These are phyloP conservation scores for Pseudisothecium myosuroides DNA, from an alignment of 225 moss, liverwort and hornwort species.

Conservation along the genomic window DNA sequence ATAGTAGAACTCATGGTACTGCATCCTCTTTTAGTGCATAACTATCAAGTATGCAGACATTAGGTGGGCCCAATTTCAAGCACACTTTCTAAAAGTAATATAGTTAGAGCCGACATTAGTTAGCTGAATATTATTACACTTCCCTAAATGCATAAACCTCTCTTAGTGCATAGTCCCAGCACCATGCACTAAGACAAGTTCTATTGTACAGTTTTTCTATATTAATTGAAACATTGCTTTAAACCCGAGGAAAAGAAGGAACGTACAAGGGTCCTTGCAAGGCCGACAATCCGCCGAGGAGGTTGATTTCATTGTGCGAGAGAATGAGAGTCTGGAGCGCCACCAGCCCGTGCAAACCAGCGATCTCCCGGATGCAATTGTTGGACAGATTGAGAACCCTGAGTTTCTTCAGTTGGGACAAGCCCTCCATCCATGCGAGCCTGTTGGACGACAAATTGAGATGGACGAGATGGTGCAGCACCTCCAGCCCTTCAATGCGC, in stretches of 20 bases:
- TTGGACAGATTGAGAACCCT: conserved; percentile 62
- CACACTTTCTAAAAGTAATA: too few species aligned
- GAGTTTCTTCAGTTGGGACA: conserved; percentile 44
- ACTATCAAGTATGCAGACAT: too few species aligned
- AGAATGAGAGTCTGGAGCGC: conserved; percentile 54
- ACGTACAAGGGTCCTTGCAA: conserved; percentile 54
- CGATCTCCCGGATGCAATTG: conserved; percentile 54
- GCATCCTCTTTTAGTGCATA: too few species aligned
- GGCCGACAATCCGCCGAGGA: conserved; percentile 53
- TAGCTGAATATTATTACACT: too few species aligned
- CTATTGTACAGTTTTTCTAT: too few species aligned
- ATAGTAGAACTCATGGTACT: too few species aligned
- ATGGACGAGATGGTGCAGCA: conserved; percentile 33
- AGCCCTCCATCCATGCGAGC: conserved; percentile 61
- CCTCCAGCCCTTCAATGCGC: conserved; percentile 59
- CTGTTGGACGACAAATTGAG: conserved; percentile 87
- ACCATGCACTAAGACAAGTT: too few species aligned
- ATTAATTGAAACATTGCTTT: not conserved
- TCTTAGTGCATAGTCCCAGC: too few species aligned
- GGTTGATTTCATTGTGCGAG: conserved; percentile 58
- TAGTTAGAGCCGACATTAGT: too few species aligned
- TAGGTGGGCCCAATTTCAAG: too few species aligned
- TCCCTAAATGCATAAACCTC: too few species aligned
- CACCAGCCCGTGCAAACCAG: conserved; percentile 41
- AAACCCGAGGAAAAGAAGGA: not conserved